Evolutionary conservation across 345 rosid species (phyloP), one percentile per base, ranked within the genome.

Genomic region (Murraya paniculata): DNA sequence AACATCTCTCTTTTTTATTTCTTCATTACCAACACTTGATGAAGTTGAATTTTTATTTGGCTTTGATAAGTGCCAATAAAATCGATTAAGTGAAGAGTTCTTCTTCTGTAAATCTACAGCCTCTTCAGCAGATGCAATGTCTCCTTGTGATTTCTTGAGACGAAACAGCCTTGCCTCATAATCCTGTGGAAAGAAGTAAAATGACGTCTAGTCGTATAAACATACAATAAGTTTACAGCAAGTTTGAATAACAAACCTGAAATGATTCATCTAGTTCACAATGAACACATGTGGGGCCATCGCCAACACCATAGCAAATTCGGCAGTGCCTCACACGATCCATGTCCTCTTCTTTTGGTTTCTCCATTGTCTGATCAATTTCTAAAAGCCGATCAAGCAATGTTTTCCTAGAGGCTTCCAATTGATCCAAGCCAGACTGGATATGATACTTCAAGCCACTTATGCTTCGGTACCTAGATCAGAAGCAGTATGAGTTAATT

Each of bases 101-200:
- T 91, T 93, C 79, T 93, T 92, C 84, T 84, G 92, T 77, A 89
- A 79, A 83, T 86, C 86, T 75, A 92, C 86, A 24, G 92, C 88
- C 87, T 93, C 98, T 88, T 95, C 98, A 55, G 95, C 97, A 77
- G 90, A 88, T 81, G 85, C 84, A 83, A 91, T 78, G 76, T 87
- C 99, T 80, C 91, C 89, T 82, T 86, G 88, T 72, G 86, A 84
- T 87, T 91, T 91, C 72, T 87, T 85, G 28, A 92, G 92, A 74
- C 91, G 91, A 82, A 95, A 95, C 48, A 95, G 89, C 88, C 98
- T 90, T 64, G 99, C 97, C 84, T 89, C 96, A 64, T 95, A 93
- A 77, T 86, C 91, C 99, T 95, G 84, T 71, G 55, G 68, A 77
- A 68, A 80, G 73, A 77, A 75, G 73, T 50, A 68, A 72, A 72